Evolutionary conservation across 1,139 yeast species (phyloP), one percentile per base, ranked within the genome.

Genomic region (Blastobotrys ciferrii): DNA sequence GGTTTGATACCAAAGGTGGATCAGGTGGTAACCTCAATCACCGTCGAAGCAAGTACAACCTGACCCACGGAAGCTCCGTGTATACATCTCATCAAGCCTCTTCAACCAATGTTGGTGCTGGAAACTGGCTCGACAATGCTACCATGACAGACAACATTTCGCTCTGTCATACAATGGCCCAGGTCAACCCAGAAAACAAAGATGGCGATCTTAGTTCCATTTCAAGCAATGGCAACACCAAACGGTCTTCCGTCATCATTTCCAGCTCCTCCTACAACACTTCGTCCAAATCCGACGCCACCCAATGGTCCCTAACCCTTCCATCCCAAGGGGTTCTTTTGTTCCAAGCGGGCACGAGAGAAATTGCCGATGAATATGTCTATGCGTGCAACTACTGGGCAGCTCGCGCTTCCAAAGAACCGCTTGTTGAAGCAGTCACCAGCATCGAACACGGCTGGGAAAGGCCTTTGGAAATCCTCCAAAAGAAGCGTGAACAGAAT

Each of bases 351-450:
- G 87, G 88, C 15, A 81, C 88, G 13, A 66, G 70, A 40, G 86
- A 82, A 56, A 77, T 80, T 53, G 94, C 96, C 0, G 71, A 74
- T 44, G 87, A 82, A 61, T 87, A 81, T 63, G 80, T 86, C 31
- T 79, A 84, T 57, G 78, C 92, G 1, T 83, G 95, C 67, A 88
- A 88, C 66, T 88, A 87, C 65, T 88, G 96, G 96, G 88, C 95
- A 1, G 85, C 94, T 2, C 76, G 92, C 56, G 79, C 84, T 32
- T 84, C 95, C 12, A 84, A 89, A 13, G 82, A 86, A 28, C 96
- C 96, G 1, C 65, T 75, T 2, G 67, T 73, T 18, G 82, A 77
- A 50, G 69, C 87, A 51, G 79, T 87, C 11, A 78, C 89, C 1
- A 84, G 86, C 41, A 77, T 81, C 42, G 95, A 88, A 60, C 87